phyloP scores from a whole-genome alignment of 768 basidiomycete genomes.

The Tylopilus sp. region DNA sequence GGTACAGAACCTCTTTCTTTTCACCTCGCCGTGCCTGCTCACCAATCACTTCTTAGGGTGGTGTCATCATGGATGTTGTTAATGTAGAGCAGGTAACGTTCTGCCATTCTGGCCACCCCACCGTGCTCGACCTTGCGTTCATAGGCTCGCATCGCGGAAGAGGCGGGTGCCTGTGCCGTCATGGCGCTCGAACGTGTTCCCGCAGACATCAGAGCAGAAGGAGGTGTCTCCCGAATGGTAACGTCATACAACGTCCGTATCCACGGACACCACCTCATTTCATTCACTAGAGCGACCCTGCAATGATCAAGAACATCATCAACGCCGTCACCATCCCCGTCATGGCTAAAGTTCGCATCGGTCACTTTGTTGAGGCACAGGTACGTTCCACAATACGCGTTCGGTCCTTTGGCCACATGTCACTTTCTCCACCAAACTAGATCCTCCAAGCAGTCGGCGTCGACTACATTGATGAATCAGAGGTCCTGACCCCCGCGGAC shows the following conservation, averaged over 20 bases:
- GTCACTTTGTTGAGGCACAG: conserved; percentile 97
- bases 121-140: not conserved
- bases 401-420: not conserved
- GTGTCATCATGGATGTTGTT: conserved; percentile 94
- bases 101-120: not conserved
- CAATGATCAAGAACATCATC: conserved; percentile 95
- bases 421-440: conserved; percentile 35
- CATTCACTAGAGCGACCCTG: conserved; percentile 72
- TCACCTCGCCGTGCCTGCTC: not conserved
- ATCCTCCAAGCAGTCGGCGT: conserved; percentile 92
- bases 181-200: conserved; percentile 97
- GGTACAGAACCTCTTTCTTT: conserved; percentile 36
- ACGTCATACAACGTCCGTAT: conserved; percentile 21
- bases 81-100: conserved; percentile 60
- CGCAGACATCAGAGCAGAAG: conserved; percentile 87
- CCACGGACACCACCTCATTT: not conserved
- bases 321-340: conserved; percentile 95
- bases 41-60: conserved; percentile 45
- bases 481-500: conserved; percentile 94
- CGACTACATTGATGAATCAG: conserved; percentile 95
- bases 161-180: conserved; percentile 95
- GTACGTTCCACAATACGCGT: conserved; percentile 34
- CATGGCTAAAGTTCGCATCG: conserved; percentile 95
- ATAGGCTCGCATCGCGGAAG: conserved; percentile 93
- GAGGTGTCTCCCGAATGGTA: conserved; percentile 97